Percentiles rank a stretch among this genome's conserved stretches.
phyloP scores from a whole-genome alignment of 768 basidiomycete genomes.

The Lactarius pseudohatsudake region DNA sequence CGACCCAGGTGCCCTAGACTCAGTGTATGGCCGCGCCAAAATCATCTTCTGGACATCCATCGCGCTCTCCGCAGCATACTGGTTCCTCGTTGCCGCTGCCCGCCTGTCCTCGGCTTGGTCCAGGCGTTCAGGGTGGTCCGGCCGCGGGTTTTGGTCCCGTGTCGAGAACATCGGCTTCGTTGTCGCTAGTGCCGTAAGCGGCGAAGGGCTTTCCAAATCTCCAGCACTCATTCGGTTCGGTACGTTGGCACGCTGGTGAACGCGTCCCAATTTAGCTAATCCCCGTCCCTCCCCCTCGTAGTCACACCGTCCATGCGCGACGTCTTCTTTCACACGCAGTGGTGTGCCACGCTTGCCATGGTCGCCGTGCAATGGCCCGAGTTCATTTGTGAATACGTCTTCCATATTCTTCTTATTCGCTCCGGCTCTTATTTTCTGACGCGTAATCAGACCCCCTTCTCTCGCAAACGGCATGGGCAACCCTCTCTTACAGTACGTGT shows the following conservation, averaged over 20 bases:
- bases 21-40: slow-evolving; percentile 63
- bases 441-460: slow-evolving; percentile 75
- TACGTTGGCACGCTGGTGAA: slow-evolving; percentile 41
- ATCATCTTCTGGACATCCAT: slow-evolving; percentile 76
- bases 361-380: slow-evolving; percentile 94
- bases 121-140: slow-evolving; percentile 59
- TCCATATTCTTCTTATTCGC: slow-evolving; percentile 5
- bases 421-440: slow-evolving; percentile 3
- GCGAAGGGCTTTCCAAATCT: slow-evolving; percentile 80
- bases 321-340: slow-evolving; percentile 90
- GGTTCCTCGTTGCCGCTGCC: slow-evolving; percentile 76
- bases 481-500: slow-evolving; percentile 65
- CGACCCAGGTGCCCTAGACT: slow-evolving; percentile 50
- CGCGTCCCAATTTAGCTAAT: slow-evolving; percentile 20
- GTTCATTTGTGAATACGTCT: slow-evolving; percentile 70
- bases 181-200: slow-evolving; percentile 89
- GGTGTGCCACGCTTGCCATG: slow-evolving; percentile 87
- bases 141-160: slow-evolving; percentile 63
- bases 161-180: slow-evolving; percentile 86
- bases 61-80: slow-evolving; percentile 74
- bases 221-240: slow-evolving; percentile 89
- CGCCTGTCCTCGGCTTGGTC: slow-evolving; percentile 85
- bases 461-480: slow-evolving; percentile 87
- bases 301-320: slow-evolving; percentile 93
- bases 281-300: slow-evolving; percentile 36